These are phyloP conservation scores for Myxozyma sirexii DNA, from an alignment of 805 yeast genomes.

Conservation along the genomic window DNA sequence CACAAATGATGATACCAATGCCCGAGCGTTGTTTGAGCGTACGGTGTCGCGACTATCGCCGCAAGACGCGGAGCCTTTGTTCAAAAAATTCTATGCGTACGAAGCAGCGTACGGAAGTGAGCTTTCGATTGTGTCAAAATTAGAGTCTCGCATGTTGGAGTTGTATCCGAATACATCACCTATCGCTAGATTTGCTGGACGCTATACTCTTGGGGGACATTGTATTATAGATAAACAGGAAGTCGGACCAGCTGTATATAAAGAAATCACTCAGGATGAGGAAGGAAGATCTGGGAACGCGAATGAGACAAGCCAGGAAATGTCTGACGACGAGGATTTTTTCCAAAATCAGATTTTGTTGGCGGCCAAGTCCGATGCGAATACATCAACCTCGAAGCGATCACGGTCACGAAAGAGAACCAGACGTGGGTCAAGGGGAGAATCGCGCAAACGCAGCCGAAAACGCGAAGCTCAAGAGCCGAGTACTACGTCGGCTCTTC, in stretches of 20 bases:
- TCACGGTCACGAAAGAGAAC: conserved; percentile 15
- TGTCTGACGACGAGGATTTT: conserved; percentile 14
- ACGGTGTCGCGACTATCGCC: conserved; percentile 59
- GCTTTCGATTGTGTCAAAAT: conserved; percentile 61
- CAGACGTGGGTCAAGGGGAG: background rate
- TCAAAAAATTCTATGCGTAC: conserved; percentile 62
- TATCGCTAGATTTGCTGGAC: conserved; percentile 45
- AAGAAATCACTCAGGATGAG: conserved; percentile 18
- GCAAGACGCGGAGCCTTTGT: conserved; percentile 49
- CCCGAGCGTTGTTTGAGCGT: conserved; percentile 80
- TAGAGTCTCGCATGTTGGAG: conserved; percentile 67
- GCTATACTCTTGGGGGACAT: conserved; percentile 39
- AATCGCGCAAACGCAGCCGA: conserved; percentile 20
- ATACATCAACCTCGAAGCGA: background rate
- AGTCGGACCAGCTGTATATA: conserved; percentile 21
- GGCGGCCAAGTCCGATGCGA: conserved; percentile 1
- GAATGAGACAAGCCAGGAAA: background rate
- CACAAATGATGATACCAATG: conserved; percentile 69
- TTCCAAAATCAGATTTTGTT: background rate
- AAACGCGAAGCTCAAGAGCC: conserved; percentile 27
- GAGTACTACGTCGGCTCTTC: conserved; percentile 4
- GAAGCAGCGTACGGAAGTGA: conserved; percentile 70
- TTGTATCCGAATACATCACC: conserved; percentile 62
- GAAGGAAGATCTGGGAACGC: background rate
- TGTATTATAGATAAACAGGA: conserved; percentile 23